Evolutionary conservation across 2,329 filamentous ascomycete genomes (phyloP), one percentile per base, ranked within the genome.

Genomic region (Trichoderma polysporum): DNA sequence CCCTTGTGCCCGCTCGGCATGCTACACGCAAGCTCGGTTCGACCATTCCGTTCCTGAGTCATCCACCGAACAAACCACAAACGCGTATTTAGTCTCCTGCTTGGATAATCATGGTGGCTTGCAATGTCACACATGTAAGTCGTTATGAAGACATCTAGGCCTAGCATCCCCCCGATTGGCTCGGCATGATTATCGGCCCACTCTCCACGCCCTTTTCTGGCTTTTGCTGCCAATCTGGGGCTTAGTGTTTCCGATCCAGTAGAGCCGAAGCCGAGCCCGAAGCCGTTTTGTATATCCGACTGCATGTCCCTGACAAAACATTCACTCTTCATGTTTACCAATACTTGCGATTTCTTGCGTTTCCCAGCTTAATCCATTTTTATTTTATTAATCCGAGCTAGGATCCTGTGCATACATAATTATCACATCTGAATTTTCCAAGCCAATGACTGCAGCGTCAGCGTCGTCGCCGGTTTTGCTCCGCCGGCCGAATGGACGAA

Each of bases 401-500:
- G 45, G 45, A 57, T 29, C n/a, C 8, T 9, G 15, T 33, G 39
- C 39, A 22, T 33, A 7, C 5, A 19, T 12, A 1, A 41, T 10
- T 2, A 17, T 12, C 12, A 33, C 29, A 29, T 50, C 29, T 17
- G 27, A 25, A 37, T n/a, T 53, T 17, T 9, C 27, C 13, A 3
- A 22, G 50, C 60, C 56, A 29, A 65, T 68, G 66, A 41, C 66
- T 27, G 25, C 53, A 15, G 12, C 33, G 17, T 29, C 56, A 39
- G 56, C 27, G 12, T 15, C 56, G 22, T 13, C 37, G 45, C 60
- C 60, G 9, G n/a, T 39, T 31, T 25, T 49, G 41, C 68, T 69
- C 63, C 76, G 76, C 22, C 71, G 76, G 35, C 76, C 45, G 60
- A 73, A 73, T 41, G 72, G 72, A 4, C 64, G 70, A 3, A 68